Evolutionary conservation across 2,329 filamentous ascomycete genomes (phyloP).

Genomic region (Meredithiella fracta): DNA sequence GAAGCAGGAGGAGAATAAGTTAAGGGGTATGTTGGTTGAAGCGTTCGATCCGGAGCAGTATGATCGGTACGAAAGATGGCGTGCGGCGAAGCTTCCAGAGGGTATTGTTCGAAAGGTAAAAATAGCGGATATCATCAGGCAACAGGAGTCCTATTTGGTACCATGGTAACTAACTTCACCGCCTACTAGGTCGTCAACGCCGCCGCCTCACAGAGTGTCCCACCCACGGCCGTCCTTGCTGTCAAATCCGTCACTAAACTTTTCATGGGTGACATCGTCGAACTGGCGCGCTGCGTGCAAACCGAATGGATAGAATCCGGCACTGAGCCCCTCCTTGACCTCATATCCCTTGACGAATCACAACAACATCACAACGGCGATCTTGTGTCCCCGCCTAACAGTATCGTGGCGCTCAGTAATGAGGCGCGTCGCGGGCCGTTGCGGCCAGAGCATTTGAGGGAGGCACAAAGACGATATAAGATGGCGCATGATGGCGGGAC

Average conservation of each 20-base stretch:
- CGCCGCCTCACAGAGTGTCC: slow-evolving; percentile 64
- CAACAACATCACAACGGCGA: slow-evolving; percentile 16
- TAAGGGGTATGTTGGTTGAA: slow-evolving; percentile 44
- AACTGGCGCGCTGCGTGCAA: slow-evolving; percentile 53
- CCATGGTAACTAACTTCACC: background rate
- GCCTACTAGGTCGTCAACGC: slow-evolving; percentile 53
- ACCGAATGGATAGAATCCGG: slow-evolving; percentile 48
- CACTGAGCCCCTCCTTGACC: slow-evolving; percentile 40
- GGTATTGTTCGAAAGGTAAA: slow-evolving; percentile 49
- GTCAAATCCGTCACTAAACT: slow-evolving; percentile 62
- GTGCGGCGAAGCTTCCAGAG: slow-evolving; percentile 50
- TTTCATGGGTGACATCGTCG: slow-evolving; percentile 61
- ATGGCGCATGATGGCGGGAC: slow-evolving; percentile 44
- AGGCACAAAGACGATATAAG: slow-evolving; percentile 55
- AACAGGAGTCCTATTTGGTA: slow-evolving; percentile 7
- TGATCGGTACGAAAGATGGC: slow-evolving; percentile 53
- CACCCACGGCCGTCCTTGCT: slow-evolving; percentile 55
- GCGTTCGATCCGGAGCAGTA: slow-evolving; percentile 51
- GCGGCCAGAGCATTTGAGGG: slow-evolving; percentile 57
- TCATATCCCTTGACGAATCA: slow-evolving; percentile 23
- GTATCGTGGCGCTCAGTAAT: background rate
- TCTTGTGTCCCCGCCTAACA: background rate
- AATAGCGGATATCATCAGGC: background rate
- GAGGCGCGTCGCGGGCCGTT: slow-evolving; percentile 36
- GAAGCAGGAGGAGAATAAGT: slow-evolving; percentile 42